Base-by-base conservation (phyloP, 2,329 filamentous ascomycete genomes). In the Corynespora cassiicola region DNA sequence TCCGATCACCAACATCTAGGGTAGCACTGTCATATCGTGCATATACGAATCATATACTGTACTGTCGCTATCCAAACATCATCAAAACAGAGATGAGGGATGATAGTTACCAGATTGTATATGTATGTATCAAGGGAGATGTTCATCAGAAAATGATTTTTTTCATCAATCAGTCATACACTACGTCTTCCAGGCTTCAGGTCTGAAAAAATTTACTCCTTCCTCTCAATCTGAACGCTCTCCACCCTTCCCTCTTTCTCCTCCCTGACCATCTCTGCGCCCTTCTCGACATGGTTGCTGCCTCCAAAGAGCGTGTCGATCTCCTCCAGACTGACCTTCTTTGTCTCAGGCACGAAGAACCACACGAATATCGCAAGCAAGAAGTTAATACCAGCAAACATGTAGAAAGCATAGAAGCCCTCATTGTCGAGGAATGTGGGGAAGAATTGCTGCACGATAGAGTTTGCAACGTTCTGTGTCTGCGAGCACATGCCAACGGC, bases 401-500 rank as follows among this genome's bases (percentile, higher is more conserved):
- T 76, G 63, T 78, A 79, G 48, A 79, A 79, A 5, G 75, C 75
- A 47, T 77, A 79, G 57, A 78, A 79, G 11, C 76, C 75, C 32
- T 71, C 70, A 55, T 85, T 82, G 36, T 77, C 71, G 11, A 86
- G 74, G 71, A 87, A 86, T 9, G 75, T 78, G 9, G 84, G 84
- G 74, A 87, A 86, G 73, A 86, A 86, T 49, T 87, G 84, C 63
- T 86, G 81, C 57, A 86, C 81, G 51, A 86, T 79, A 40, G 77
- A 76, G 64, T 86, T 85, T 60, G 82, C 82, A 35, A 86, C 78
- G 58, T 86, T 78, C 61, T 66, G 71, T 38, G 58, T 79, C 60
- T 75, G 75, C 25, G 72, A 73, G 25, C 76, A 82, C 84, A 87
- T 87, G 38, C 82, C 84, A 10, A 87, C 82, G 22, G 84, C 84